phyloP scores from a whole-genome alignment of 192 early-diverging fungal genomes.

The Umbelopsis ramanniana region DNA sequence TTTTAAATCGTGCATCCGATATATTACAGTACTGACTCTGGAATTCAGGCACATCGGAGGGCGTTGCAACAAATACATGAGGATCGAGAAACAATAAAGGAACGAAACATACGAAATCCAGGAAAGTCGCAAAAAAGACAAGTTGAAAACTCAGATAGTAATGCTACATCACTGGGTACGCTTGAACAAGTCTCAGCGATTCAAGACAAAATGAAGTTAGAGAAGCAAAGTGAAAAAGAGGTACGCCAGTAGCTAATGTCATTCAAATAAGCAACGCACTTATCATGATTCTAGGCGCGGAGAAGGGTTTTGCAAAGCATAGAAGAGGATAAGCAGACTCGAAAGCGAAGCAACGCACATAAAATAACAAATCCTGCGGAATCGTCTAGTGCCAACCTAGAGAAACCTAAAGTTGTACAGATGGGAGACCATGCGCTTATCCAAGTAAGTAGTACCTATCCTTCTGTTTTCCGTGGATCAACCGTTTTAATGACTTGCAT shows the following conservation, averaged over 20 bases:
- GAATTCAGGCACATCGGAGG: not conserved
- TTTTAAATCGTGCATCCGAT: not conserved
- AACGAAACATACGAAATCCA: not conserved
- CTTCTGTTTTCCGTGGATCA: not conserved
- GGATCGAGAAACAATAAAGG: constrained; percentile 16
- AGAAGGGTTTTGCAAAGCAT: not conserved
- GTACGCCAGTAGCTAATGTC: not conserved
- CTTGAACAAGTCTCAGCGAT: not conserved
- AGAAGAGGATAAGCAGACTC: constrained; percentile 8
- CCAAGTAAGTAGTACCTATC: not conserved
- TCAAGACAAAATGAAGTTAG: not conserved
- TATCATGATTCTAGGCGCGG: not conserved
- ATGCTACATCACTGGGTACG: not conserved
- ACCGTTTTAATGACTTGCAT: not conserved
- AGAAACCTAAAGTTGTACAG: not conserved
- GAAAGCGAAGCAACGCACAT: not conserved
- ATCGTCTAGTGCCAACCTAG: not conserved
- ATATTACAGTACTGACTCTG: not conserved
- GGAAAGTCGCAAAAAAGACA: not conserved
- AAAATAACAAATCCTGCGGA: not conserved
- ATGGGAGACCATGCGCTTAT: not conserved
- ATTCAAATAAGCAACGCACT: not conserved
- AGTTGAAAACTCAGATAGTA: no score
- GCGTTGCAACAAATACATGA: constrained; percentile 6
- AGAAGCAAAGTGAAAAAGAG: not conserved